These are phyloP conservation scores for Fragilaria crotonensis DNA, from an alignment of 108 stramenopile genomes.

Conservation along the genomic window DNA sequence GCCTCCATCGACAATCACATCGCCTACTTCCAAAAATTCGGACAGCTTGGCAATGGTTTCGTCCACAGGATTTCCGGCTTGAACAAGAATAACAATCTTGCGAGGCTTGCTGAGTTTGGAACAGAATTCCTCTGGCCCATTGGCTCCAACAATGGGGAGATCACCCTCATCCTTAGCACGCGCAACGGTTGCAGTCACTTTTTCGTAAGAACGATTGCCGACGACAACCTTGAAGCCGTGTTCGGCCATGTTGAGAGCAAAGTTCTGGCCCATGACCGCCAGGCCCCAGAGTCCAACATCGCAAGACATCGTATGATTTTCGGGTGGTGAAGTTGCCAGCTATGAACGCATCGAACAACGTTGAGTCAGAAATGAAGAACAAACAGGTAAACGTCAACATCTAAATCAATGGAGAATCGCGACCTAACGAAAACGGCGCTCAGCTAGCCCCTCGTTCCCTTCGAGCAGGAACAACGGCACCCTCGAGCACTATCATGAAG, in stretches of 20 bases:
- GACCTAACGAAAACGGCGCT: too few relatives aligned
- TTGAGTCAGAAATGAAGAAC: too few relatives aligned
- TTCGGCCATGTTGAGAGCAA: slow-evolving; percentile 95
- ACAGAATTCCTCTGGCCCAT: slow-evolving; percentile 70
- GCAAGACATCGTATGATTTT: too few relatives aligned
- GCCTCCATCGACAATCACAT: slow-evolving; percentile 96
- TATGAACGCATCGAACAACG: too few relatives aligned
- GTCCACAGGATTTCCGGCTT: slow-evolving; percentile 97
- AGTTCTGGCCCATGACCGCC: slow-evolving; percentile 99
- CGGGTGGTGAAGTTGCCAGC: too few relatives aligned
- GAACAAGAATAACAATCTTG: slow-evolving; percentile 91
- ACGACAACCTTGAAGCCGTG: slow-evolving; percentile 93
- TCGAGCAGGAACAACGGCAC: too few relatives aligned
- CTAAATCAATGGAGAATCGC: too few relatives aligned
- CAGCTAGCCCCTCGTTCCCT: too few relatives aligned
- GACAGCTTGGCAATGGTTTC: slow-evolving; percentile 76
- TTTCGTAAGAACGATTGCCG: slow-evolving; percentile 87
- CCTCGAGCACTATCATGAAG: too few relatives aligned
- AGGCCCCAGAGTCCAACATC: slow-evolving; percentile 95
- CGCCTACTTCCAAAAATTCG: slow-evolving; percentile 84
- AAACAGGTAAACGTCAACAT: too few relatives aligned
- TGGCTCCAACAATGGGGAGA: slow-evolving; percentile 77
- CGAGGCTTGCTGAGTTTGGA: slow-evolving; percentile 78
- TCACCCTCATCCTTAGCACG: slow-evolving; percentile 93
- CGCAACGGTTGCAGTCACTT: slow-evolving; percentile 89